Conservation (phyloP, 345 rosid genomes). For the Euphorbia lathyris region DNA sequence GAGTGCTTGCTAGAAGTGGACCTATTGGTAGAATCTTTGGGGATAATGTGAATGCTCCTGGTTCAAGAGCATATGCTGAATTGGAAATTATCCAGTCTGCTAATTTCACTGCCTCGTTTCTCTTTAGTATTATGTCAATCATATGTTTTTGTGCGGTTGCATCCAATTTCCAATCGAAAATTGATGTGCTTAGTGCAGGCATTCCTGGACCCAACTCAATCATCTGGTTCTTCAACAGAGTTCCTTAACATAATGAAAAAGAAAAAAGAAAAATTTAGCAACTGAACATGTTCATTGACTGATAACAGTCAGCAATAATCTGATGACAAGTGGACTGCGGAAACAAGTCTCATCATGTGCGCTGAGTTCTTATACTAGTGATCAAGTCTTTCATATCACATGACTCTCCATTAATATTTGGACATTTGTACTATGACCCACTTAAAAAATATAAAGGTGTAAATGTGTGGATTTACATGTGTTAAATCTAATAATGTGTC, state of each 20-base stretch:
- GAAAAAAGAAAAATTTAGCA: background rate
- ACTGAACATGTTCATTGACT: background rate
- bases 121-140: background rate
- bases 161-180: background rate
- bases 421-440: no score
- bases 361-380: no score
- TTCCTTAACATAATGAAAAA: background rate
- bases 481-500: no score
- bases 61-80: background rate
- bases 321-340: no score
- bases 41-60: slow-evolving; percentile 1
- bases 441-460: no score
- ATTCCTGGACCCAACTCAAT: background rate
- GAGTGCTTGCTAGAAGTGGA: background rate
- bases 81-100: background rate
- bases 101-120: background rate
- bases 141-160: background rate
- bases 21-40: background rate
- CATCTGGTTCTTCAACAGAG: background rate
- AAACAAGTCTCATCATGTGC: no score
- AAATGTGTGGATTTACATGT: no score
- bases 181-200: background rate
- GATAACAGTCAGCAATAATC: no score
- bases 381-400: no score
- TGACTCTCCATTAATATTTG: no score